Conservation (phyloP, 2,329 filamentous ascomycete species). For the Aspergillus sp. region DNA sequence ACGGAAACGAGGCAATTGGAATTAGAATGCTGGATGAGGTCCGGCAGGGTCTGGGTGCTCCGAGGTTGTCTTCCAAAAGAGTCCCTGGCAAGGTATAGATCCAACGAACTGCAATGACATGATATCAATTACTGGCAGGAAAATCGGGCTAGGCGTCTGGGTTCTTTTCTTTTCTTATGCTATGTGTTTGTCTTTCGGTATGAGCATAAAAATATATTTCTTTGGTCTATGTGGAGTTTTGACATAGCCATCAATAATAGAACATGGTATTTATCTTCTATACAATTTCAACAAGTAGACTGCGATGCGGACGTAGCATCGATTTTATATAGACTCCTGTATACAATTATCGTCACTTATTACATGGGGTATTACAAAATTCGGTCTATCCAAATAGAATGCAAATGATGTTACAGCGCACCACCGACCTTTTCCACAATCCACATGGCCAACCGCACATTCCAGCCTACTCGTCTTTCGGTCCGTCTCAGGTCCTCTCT, state of each 20-base stretch:
- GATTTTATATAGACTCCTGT: too few species aligned
- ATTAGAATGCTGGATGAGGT: slow-evolving; percentile 90
- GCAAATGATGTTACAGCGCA: slow-evolving; percentile 56
- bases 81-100: slow-evolving; percentile 27
- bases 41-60: slow-evolving; percentile 70
- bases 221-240: not conserved
- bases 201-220: slow-evolving; percentile 2
- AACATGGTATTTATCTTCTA: too few species aligned
- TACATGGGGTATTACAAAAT: too few species aligned
- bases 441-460: slow-evolving; percentile 90
- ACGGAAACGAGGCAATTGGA: slow-evolving; percentile 74
- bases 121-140: slow-evolving; percentile 14
- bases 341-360: too few species aligned
- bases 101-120: slow-evolving; percentile 10
- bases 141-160: slow-evolving; percentile 13
- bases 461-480: slow-evolving; percentile 78
- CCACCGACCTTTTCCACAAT: slow-evolving; percentile 82
- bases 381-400: too few species aligned
- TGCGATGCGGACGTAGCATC: too few species aligned
- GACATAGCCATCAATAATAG: not conserved
- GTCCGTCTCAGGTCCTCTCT: slow-evolving; percentile 73
- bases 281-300: too few species aligned
- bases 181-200: not conserved
- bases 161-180: slow-evolving; percentile 10
- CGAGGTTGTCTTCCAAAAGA: slow-evolving; percentile 48